Conservation (phyloP, 176 grass and related monocot species). For the Avena atlantica region DNA sequence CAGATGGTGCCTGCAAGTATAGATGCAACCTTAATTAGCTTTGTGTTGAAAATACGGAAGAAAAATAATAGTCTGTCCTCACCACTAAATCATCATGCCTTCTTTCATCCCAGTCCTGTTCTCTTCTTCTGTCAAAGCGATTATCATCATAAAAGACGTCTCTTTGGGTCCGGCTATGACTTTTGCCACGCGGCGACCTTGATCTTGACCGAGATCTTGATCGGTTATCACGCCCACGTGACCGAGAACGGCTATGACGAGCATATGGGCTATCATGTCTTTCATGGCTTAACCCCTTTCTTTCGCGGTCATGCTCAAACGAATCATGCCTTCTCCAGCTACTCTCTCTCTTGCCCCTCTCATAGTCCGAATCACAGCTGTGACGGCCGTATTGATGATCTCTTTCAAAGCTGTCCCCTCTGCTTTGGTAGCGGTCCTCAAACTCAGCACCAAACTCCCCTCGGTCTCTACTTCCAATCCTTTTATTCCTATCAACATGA, state of each 20-base stretch:
- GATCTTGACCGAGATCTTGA: slow-evolving; percentile 85
- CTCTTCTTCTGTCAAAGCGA: slow-evolving; percentile 76
- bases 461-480: slow-evolving; percentile 76
- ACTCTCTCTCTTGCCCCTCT: slow-evolving; percentile 72
- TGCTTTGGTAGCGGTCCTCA: slow-evolving; percentile 62
- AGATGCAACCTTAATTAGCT: slow-evolving; percentile 38
- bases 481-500: slow-evolving; percentile 81
- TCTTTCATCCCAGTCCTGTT: slow-evolving; percentile 79
- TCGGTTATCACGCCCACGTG: slow-evolving; percentile 53
- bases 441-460: slow-evolving; percentile 59
- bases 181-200: slow-evolving; percentile 73
- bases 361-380: slow-evolving; percentile 68
- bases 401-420: slow-evolving; percentile 69
- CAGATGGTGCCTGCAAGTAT: slow-evolving; percentile 75
- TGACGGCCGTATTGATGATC: slow-evolving; percentile 68
- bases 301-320: slow-evolving; percentile 63
- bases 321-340: slow-evolving; percentile 69
- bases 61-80: slow-evolving; percentile 37
- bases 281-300: slow-evolving; percentile 70
- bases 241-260: slow-evolving; percentile 62
- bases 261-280: slow-evolving; percentile 69
- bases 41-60: not conserved
- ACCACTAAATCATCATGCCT: slow-evolving; percentile 75
- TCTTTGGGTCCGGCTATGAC: slow-evolving; percentile 59
- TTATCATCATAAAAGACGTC: slow-evolving; percentile 79